Base-by-base conservation (phyloP, 2,329 filamentous ascomycete genomes). In the Ophiostoma sp. region DNA sequence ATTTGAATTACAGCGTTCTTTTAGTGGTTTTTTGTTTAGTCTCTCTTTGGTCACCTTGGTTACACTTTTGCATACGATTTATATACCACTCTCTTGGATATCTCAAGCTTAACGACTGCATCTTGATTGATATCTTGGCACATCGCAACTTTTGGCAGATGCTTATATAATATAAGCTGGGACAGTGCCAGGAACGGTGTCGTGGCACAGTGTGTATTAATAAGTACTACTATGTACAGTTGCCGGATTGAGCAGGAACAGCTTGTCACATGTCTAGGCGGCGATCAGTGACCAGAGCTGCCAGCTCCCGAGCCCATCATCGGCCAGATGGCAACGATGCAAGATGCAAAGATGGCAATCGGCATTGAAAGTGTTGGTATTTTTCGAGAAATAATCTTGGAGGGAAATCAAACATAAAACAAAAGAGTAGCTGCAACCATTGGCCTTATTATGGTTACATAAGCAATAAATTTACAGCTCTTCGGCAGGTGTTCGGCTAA, bases 401-500 rank as follows among this genome's bases (percentile, higher is more conserved):
- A 31, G 3, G 27, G 27, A 31, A 31, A 31, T 31, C 27, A 31
- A 31, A 31, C 27, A 1, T 31, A 3, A 31, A 31, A 1, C 27
- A 31, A 31, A 31, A 31, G 27, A 17, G 44, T 48, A 48, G 41
- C 48, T 54, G 5, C 6, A 54, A 27, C 15, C 7, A 6, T n/a
- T 54, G 5, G 48, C 48, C 57, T 62, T n/a, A 4, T 67, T 20
- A 39, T 10, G 27, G 17, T 54, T 66, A 52, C 35, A 66, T 66
- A 66, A 66, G 1, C 33, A 23, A 35, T 3, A 0, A 27, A n/a
- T 7, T 3, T 11, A 41, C 52, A 57, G 52, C 52, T 57, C n/a
- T 33, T 72, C 71, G 71, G 71, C 71, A 72, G 71, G 70, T 57
- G 70, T 52, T 72, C 72, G 72, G 72, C 70, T 71, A 70, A 70